Evolutionary conservation across 345 rosid genomes (phyloP).

Genomic region (Adansonia digitata): DNA sequence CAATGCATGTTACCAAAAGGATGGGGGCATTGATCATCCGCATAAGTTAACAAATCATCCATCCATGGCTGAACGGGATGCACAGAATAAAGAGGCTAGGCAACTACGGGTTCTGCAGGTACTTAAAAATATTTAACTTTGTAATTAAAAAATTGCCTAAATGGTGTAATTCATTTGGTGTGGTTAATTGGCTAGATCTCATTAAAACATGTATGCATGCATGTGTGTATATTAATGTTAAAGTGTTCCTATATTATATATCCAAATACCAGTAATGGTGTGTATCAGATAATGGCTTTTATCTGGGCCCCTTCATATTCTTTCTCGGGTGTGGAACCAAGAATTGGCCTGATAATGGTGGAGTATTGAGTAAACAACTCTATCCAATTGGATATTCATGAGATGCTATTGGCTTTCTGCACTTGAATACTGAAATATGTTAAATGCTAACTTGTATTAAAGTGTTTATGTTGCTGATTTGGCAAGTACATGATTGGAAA

Average conservation of each 20-base stretch:
- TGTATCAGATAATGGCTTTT: background rate
- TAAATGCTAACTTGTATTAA: too few species aligned
- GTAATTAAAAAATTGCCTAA: too few species aligned
- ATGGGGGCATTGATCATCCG: conserved; percentile 81
- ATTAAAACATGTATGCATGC: background rate
- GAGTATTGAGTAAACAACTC: background rate
- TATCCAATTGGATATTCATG: background rate
- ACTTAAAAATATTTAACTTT: too few species aligned
- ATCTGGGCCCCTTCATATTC: too few species aligned
- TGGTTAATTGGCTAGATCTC: background rate
- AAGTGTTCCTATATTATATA: too few species aligned
- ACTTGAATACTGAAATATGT: background rate
- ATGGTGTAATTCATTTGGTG: background rate
- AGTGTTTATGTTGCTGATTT: background rate
- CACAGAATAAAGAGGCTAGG: conserved; percentile 96
- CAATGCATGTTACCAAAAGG: conserved; percentile 80
- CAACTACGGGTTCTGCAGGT: conserved; percentile 84
- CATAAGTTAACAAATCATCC: conserved; percentile 96
- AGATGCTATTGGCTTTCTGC: background rate
- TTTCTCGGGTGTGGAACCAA: too few species aligned
- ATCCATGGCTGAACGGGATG: conserved; percentile 83
- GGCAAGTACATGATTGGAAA: background rate
- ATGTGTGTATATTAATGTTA: too few species aligned
- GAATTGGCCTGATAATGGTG: background rate
- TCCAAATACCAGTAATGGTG: background rate